Conservation (phyloP, 768 basidiomycete genomes). For the Agaricus blazei region DNA sequence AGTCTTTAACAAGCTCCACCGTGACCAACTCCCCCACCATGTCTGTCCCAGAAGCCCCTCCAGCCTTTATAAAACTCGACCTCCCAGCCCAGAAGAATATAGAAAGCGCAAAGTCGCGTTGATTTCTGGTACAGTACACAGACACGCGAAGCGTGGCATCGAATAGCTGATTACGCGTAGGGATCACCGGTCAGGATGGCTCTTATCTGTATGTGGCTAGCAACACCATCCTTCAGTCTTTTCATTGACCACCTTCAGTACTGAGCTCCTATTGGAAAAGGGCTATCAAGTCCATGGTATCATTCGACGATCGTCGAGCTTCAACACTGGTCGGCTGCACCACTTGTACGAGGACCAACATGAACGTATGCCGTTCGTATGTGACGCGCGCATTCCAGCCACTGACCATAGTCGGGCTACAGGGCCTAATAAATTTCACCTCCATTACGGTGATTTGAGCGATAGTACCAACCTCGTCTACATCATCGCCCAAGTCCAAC, state of each 20-base stretch:
- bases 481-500: slow-evolving; percentile 91
- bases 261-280: slow-evolving; percentile 79
- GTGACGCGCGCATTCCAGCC: background rate
- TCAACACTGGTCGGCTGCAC: slow-evolving; percentile 94
- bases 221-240: background rate
- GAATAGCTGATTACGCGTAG: slow-evolving; percentile 29
- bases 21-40: slow-evolving; percentile 17
- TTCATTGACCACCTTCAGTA: slow-evolving; percentile 34
- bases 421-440: slow-evolving; percentile 74
- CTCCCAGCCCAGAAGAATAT: slow-evolving; percentile 78
- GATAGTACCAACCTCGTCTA: slow-evolving; percentile 98
- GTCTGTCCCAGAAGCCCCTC: slow-evolving; percentile 35
- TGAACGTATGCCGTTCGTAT: slow-evolving; percentile 55
- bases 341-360: slow-evolving; percentile 93
- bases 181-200: slow-evolving; percentile 95
- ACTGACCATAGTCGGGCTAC: background rate
- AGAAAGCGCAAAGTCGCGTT: slow-evolving; percentile 89
- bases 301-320: slow-evolving; percentile 95
- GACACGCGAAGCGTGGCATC: background rate
- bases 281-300: slow-evolving; percentile 94
- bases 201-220: slow-evolving; percentile 73
- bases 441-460: slow-evolving; percentile 90
- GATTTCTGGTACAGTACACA: slow-evolving; percentile 64
- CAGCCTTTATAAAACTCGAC: slow-evolving; percentile 45
- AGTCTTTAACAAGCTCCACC: slow-evolving; percentile 3